Evolutionary conservation across 257 asterid species (phyloP).

Genomic region (Plantago major): DNA sequence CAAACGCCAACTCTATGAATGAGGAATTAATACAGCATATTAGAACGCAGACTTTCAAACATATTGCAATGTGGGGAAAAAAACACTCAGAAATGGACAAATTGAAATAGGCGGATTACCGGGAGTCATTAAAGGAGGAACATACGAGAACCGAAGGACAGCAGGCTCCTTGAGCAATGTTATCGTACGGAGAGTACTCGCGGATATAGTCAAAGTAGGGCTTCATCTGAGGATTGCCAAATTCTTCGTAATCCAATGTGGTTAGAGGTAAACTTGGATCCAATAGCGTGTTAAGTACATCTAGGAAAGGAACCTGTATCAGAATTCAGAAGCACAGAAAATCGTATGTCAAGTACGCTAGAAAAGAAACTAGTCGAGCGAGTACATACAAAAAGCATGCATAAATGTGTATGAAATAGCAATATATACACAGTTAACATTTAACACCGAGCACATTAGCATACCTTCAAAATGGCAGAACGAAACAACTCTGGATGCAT

Average conservation of each 20-base stretch:
- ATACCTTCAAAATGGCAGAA: constrained; percentile 80
- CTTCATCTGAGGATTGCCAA: constrained; percentile 63
- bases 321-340: background rate
- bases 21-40: background rate
- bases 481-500: constrained; percentile 68
- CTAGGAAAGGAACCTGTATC: constrained; percentile 82
- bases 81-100: background rate
- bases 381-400: no score
- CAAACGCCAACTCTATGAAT: constrained; percentile 75
- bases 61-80: no score
- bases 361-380: background rate
- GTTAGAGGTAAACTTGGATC: constrained; percentile 85
- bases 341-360: background rate
- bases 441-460: background rate
- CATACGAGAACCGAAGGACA: constrained; percentile 76
- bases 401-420: no score
- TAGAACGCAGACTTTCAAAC: background rate
- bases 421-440: background rate
- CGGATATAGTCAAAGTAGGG: constrained; percentile 50
- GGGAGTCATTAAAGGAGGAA: constrained; percentile 73
- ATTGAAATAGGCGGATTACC: constrained; percentile 34
- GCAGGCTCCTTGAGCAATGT: constrained; percentile 59
- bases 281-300: constrained; percentile 69
- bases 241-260: constrained; percentile 81
- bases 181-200: constrained; percentile 82